Evolutionary conservation across 441 rosid genomes (phyloP), one percentile per base, ranked within the genome.

Genomic region (Gossypium davidsonii): DNA sequence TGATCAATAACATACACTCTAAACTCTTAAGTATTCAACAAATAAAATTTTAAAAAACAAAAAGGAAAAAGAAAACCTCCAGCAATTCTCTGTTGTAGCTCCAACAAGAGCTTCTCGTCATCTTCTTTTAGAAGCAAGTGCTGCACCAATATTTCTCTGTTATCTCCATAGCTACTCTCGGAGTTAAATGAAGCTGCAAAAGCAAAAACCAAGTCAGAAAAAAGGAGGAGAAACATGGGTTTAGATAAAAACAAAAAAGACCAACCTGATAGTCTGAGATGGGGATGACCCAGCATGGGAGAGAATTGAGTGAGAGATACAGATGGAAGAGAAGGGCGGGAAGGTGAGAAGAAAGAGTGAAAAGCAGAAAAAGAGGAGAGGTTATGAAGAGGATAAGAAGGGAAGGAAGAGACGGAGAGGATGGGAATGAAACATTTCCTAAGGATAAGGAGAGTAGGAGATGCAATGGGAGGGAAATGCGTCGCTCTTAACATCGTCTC

Each of bases 111-210:
- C 80, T 80, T 81, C 67, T 74, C 67, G 63, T 91, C 97, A 52
- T 83, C 85, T 76, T 83, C 90, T 84, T 91, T 89, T 23, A 93
- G 83, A 75, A 93, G 97, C 83, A 93, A 84, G 70, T 93, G 97
- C 72, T 90, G 93, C 71, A 93, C 97, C 76, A 91, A 74, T 55
- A 90, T 73, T 82, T 93, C 98, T 73, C 83, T 84, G 37, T 71
- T 83, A 61, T 70, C 74, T 77, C 73, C 86, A 61, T 82, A 73
- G 21, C 77, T 70, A 69, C 85, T 73, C 48, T 72, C 88, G 34
- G 90, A 69, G 77, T 86, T 86, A 67, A 82, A 86, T 1, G 94
- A 87, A 80, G 93, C 94, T 79, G 20, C 56, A 76, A 53, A 10
- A 44, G 11, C 34, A n/a, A 57, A 48, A 31, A 8, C 31, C 67